Base-by-base conservation (phyloP, 1,284 basidiomycete species). In the Naganishia liquefaciens region DNA sequence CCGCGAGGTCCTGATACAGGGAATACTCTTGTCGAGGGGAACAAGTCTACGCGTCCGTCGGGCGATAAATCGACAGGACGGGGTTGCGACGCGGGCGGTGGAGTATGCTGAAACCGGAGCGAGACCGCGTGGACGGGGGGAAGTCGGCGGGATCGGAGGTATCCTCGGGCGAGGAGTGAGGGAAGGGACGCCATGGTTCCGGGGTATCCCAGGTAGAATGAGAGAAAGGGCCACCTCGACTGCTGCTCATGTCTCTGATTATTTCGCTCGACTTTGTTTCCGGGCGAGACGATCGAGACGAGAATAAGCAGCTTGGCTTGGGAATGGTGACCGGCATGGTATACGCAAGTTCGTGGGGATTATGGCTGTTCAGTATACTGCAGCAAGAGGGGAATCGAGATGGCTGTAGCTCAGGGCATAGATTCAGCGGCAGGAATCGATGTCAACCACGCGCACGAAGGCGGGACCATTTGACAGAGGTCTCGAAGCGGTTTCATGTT, bases 111-210 rank as follows among this genome's bases (percentile, higher is more conserved):
- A 3, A 53, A 23, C 30, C 30, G 51, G 19, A 3, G 23, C 5
- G 27, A 28, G 3, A 53, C 7, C 17, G 33, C 19, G 2, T 21
- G 19, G 21, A 53, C 6, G 3, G 30, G 51, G 1, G 30, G 30
- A 11, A 42, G 5, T 19, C n/a, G 44, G 6, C 57, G 30, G 17
- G 57, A 60, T 3, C 57, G 57, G n/a, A 60, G 46, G n/a, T 27
- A 40, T 27, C 57, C 57, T 10, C 57, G 30, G 23, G 57, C 46
- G 17, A 60, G 30, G 17, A 50, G 46, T 9, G 46, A 60, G 5
- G 46, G 57, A 19, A 60, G 39, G 15, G 57, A 60, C 3, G 37
- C 13, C 57, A 60, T 60, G 10, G 13, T 15, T 10, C 9, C 21
- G n/a, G n/a, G 21, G 2, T 10, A 5, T 0, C 1, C 10, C 11